Conservation (phyloP, 1,284 basidiomycete species). For the Leccinum insolens region DNA sequence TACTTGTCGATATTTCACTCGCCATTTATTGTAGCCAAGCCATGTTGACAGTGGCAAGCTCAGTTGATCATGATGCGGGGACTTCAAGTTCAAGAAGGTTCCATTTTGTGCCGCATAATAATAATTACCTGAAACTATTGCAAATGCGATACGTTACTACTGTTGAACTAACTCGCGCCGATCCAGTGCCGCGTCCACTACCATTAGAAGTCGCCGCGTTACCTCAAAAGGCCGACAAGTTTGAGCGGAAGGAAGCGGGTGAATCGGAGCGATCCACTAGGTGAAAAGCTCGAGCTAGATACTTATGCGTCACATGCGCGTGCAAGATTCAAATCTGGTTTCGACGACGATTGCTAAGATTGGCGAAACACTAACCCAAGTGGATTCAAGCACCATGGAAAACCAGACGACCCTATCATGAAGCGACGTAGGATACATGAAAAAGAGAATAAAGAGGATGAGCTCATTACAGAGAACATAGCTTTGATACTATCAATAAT, state of each 20-base stretch:
- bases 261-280: background rate
- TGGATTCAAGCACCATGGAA: background rate
- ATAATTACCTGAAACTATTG: too few species aligned
- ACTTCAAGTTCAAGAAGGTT: too few species aligned
- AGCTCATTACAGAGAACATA: background rate
- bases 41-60: background rate
- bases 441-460: background rate
- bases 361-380: background rate
- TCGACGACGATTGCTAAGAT: background rate
- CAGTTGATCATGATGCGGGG: too few species aligned
- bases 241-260: background rate
- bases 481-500: background rate
- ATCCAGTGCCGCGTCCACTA: too few species aligned
- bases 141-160: background rate
- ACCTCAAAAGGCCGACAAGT: background rate
- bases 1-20: background rate
- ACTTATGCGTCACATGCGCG: too few species aligned
- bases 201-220: too few species aligned
- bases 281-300: background rate
- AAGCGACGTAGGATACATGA: background rate
- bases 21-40: background rate
- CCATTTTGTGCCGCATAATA: background rate
- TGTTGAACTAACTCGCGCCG: background rate
- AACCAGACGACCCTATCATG: background rate
- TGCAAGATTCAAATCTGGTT: background rate